These are phyloP conservation scores for Salmacisia buchloeana DNA, from an alignment of 1,284 basidiomycete species.

Conservation along the genomic window DNA sequence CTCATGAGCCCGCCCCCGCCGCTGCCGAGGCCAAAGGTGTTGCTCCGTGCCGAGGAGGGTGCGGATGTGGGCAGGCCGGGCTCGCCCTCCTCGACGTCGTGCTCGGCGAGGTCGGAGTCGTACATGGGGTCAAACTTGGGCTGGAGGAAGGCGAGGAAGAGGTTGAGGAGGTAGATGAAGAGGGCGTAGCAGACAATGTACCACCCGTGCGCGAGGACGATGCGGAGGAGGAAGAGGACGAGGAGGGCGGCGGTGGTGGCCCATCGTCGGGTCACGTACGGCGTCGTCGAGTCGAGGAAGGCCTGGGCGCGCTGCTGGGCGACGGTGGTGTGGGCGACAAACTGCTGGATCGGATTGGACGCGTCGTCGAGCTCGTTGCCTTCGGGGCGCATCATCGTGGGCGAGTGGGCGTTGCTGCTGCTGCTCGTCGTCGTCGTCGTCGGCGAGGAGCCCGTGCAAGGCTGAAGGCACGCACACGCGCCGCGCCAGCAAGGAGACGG, in stretches of 20 bases:
- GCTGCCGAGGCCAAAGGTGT: slow-evolving; percentile 16
- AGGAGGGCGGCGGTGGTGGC: slow-evolving; percentile 69
- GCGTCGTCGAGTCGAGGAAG: slow-evolving; percentile 81
- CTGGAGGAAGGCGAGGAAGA: slow-evolving; percentile 79
- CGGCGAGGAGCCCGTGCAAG: neutral
- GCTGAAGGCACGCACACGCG: neutral
- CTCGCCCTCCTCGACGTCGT: slow-evolving; percentile 93
- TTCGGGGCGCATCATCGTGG: slow-evolving; percentile 40
- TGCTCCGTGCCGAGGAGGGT: slow-evolving; percentile 22
- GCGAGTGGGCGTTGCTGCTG: neutral
- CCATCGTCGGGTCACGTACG: slow-evolving; percentile 84
- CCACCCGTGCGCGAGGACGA: slow-evolving; percentile 86
- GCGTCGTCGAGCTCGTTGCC: slow-evolving; percentile 25
- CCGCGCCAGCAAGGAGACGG: neutral
- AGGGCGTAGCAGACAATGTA: slow-evolving; percentile 62
- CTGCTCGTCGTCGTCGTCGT: neutral
- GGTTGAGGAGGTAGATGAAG: slow-evolving; percentile 52
- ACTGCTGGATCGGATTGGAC: slow-evolving; percentile 30
- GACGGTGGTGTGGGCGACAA: slow-evolving; percentile 31
- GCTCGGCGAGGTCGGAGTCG: slow-evolving; percentile 83
- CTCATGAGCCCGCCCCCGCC: slow-evolving; percentile 38
- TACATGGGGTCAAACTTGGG: slow-evolving; percentile 94
- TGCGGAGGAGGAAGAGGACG: slow-evolving; percentile 74
- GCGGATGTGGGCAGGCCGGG: slow-evolving; percentile 50
- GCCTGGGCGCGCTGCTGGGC: slow-evolving; percentile 58